Percentiles rank a stretch among this genome's conserved stretches.
Evolutionary conservation across 352 stramenopile species (phyloP).

Genomic region (Phytopythium chamaehyphon): DNA sequence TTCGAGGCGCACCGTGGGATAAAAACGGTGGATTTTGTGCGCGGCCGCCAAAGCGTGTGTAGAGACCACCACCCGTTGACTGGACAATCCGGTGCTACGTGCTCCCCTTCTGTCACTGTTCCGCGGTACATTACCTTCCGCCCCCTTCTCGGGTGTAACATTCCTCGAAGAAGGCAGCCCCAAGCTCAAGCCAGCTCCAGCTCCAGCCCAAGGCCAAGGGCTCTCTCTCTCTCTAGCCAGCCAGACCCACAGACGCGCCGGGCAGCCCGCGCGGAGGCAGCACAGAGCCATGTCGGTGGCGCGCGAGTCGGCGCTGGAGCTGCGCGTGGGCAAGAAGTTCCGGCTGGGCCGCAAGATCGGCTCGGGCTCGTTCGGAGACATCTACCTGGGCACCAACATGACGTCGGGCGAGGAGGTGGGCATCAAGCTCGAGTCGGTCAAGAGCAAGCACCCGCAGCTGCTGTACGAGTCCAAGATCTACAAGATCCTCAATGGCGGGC

Average conservation of each 20-base stretch:
- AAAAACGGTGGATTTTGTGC: too few species aligned
- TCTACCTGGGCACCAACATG: conserved; percentile 99
- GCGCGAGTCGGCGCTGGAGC: conserved; percentile 73
- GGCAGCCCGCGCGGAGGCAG: not conserved
- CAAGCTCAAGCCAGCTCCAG: too few species aligned
- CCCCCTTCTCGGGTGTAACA: too few species aligned
- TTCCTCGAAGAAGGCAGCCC: too few species aligned
- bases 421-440: conserved; percentile 99
- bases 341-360: conserved; percentile 99
- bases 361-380: conserved; percentile 99
- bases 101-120: not conserved
- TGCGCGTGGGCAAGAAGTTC: conserved; percentile 99
- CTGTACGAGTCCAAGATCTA: conserved; percentile 99
- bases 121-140: conserved; percentile 1
- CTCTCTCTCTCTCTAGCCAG: too few species aligned
- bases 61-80: too few species aligned
- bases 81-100: too few species aligned
- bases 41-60: not conserved
- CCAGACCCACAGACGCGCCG: too few species aligned
- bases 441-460: conserved; percentile 97
- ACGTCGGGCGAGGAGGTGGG: conserved; percentile 98
- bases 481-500: conserved; percentile 98
- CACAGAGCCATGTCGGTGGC: not conserved
- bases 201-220: not conserved
- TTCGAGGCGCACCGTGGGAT: too few species aligned